Conservation (phyloP, 1,139 yeast genomes). For the Hyphopichia buzzinii region DNA sequence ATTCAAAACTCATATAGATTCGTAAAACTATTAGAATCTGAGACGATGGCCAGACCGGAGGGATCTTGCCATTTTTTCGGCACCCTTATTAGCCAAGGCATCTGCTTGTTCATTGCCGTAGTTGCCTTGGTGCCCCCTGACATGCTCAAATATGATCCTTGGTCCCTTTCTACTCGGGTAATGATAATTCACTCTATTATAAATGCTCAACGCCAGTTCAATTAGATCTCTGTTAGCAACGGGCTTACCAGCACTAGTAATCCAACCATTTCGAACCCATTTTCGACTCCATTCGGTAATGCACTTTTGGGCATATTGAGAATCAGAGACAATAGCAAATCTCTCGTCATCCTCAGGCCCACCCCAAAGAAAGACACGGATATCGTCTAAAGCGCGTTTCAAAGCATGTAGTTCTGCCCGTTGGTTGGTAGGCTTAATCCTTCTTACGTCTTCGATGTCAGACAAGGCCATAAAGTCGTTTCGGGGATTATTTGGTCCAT, state of each 20-base stretch:
- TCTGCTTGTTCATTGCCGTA: conserved; percentile 81
- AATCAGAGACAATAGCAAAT: conserved; percentile 61
- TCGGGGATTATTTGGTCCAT: conserved; percentile 52
- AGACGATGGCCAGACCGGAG: too few species aligned
- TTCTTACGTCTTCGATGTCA: conserved; percentile 18
- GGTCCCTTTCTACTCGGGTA: conserved; percentile 29
- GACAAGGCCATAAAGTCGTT: conserved; percentile 52
- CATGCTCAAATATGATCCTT: conserved; percentile 50
- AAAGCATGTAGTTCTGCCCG: conserved; percentile 78
- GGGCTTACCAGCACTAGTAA: conserved; percentile 34
- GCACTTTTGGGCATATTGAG: conserved; percentile 51
- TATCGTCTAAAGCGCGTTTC: conserved; percentile 47
- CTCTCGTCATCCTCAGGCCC: too few species aligned
- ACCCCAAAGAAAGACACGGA: conserved; percentile 15
- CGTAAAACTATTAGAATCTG: too few species aligned
- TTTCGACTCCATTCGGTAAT: conserved; percentile 48
- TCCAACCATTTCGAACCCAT: conserved; percentile 60
- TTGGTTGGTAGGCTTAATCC: conserved; percentile 63
- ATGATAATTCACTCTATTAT: conserved; percentile 25
- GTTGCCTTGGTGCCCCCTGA: conserved; percentile 68
- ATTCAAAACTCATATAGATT: too few species aligned
- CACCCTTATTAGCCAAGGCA: conserved; percentile 66
- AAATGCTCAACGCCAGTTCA: conserved; percentile 20
- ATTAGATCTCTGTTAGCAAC: conserved; percentile 57
- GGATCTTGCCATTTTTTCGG: conserved; percentile 37